A percentile compares a stretch with the other conserved stretches of the same genome.
Conservation (phyloP, 78 protist genomes). For the Guillardia theta region DNA sequence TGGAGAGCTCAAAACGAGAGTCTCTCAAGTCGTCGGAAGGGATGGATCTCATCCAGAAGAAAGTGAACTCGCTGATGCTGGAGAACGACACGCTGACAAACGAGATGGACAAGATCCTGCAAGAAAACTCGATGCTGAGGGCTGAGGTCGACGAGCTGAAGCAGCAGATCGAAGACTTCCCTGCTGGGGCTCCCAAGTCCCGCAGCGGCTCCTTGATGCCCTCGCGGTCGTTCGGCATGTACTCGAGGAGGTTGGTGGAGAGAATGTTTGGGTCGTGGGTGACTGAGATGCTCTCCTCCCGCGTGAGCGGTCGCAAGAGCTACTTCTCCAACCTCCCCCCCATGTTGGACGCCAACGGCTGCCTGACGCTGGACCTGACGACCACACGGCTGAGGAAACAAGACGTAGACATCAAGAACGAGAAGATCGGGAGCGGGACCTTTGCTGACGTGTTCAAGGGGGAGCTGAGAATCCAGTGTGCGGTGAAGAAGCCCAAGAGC, state of each 20-base stretch:
- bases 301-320: background rate
- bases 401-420: background rate
- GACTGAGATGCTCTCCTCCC: background rate
- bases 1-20: background rate
- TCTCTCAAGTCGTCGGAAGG: background rate
- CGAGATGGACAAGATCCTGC: slow-evolving; percentile 6
- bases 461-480: background rate
- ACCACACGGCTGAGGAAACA: background rate
- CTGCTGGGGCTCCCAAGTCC: background rate
- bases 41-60: background rate
- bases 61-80: background rate
- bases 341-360: background rate
- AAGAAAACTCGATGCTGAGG: background rate
- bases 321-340: background rate
- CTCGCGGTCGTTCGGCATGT: background rate
- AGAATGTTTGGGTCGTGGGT: background rate
- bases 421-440: slow-evolving; percentile 9
- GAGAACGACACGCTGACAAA: background rate
- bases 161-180: background rate
- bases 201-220: background rate
- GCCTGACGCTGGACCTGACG: background rate
- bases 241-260: background rate
- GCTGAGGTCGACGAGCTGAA: background rate
- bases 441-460: slow-evolving; percentile 33
- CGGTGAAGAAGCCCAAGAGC: background rate